Base-by-base conservation (phyloP, 768 basidiomycete genomes). In the Pleurotus cornucopiae region DNA sequence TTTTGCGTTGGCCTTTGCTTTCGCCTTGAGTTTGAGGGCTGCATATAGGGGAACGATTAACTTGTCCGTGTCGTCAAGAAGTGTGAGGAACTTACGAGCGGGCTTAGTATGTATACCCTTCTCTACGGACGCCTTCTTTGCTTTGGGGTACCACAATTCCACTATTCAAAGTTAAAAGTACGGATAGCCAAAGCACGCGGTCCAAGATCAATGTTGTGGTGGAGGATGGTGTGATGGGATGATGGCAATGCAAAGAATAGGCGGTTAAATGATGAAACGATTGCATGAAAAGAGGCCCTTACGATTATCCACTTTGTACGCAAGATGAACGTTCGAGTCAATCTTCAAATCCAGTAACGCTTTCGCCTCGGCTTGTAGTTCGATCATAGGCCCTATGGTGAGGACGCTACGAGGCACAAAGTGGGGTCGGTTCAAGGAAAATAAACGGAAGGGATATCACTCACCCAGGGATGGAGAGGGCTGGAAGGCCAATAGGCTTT, bases 311-410 rank as follows among this genome's bases (percentile, higher is more conserved):
- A 47, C 46, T 23, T 47, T 63, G 63, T 74, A 76, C 0, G 62
- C 63, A 14, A 76, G 51, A 18, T 63, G 66, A 34, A 74, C 67
- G 6, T 45, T 66, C 38, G 71, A 46, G 58, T 71, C 64, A 26
- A 72, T 61, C 44, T 69, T 61, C 18, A 74, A 57, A 30, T 71
- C 73, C 16, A 77, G 58, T 14, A 43, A 58, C 0, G 67, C 68
- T 0, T 34, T 56, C 1, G 63, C 66, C 51, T 67, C 58, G 1
- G 61, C 75, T 13, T 64, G 56, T 45, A 76, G 60, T 38, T 70
- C 60, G 66, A 76, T 75, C 1, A 66, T 65, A 5, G 77, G 74
- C 4, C 74, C 77, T 38, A 78, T 44, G n/a, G 63, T 67, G 12
- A 78, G 62, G 57, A 78, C 67, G 5, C 75, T 73, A 46, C 18